Conservation (phyloP, 345 rosid genomes). For the Salix caprea region DNA sequence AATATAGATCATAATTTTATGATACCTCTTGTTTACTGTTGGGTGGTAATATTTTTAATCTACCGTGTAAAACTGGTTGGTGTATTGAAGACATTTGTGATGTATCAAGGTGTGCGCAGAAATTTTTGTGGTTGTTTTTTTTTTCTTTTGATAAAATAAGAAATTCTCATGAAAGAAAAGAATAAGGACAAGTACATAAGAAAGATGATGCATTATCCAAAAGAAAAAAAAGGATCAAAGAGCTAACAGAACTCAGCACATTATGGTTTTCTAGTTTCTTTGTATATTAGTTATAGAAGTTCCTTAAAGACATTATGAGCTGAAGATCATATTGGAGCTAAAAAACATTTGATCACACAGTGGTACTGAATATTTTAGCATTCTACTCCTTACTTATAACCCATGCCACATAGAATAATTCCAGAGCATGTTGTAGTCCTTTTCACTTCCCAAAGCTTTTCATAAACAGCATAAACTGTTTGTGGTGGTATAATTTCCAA, state of each 20-base stretch:
- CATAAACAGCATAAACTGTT: background rate
- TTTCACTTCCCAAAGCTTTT: background rate
- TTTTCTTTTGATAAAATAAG: background rate
- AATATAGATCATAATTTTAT: background rate
- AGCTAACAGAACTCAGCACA: too few species aligned
- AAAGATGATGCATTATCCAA: background rate
- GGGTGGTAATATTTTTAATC: background rate
- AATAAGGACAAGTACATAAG: background rate
- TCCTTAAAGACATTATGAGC: too few species aligned
- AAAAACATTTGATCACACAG: too few species aligned
- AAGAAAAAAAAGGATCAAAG: background rate
- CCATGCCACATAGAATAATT: too few species aligned
- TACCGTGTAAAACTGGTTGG: constrained; percentile 3
- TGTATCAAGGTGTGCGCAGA: background rate
- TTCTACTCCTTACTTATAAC: too few species aligned
- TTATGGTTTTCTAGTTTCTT: too few species aligned
- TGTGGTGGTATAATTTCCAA: too few species aligned
- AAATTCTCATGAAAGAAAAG: background rate
- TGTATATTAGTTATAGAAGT: too few species aligned
- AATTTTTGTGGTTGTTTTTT: background rate
- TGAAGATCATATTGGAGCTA: too few species aligned
- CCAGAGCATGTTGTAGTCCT: too few species aligned
- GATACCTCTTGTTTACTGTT: constrained; percentile 4
- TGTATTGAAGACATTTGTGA: background rate
- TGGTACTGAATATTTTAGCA: too few species aligned